Conservation (phyloP, 768 basidiomycete species). For the Fistulinella prunicolor region DNA sequence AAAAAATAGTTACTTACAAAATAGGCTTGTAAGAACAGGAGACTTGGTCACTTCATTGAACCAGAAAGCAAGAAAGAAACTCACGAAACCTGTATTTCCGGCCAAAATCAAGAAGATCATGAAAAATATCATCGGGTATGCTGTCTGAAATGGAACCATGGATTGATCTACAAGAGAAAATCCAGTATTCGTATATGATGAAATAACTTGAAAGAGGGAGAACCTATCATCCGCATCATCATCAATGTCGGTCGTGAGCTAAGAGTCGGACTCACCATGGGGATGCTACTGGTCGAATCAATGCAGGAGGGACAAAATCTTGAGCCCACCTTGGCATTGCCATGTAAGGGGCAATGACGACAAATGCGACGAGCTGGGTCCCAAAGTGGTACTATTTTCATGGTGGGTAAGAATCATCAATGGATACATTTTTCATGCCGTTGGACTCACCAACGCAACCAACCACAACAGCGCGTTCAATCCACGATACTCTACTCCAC, state of each 20-base stretch:
- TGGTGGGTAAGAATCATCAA: constrained; percentile 3
- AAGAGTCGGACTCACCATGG: constrained; percentile 52
- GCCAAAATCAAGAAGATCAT: constrained; percentile 78
- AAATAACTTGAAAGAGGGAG: constrained; percentile 78
- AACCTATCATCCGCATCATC: constrained; percentile 52
- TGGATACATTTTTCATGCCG: background rate
- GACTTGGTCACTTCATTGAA: background rate
- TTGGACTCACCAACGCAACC: constrained; percentile 58
- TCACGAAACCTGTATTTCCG: constrained; percentile 91
- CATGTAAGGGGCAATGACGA: constrained; percentile 82
- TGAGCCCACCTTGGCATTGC: constrained; percentile 53
- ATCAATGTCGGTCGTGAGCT: background rate
- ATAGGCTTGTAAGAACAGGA: constrained; percentile 56
- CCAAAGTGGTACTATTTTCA: constrained; percentile 69
- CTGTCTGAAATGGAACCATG: constrained; percentile 88
- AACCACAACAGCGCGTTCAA: constrained; percentile 81
- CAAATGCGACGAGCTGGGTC: constrained; percentile 64
- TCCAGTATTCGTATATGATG: constrained; percentile 87
- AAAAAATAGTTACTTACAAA: constrained; percentile 54
- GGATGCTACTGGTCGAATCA: constrained; percentile 52
- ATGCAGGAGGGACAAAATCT: constrained; percentile 58
- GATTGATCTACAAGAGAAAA: constrained; percentile 84
- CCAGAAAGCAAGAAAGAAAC: constrained; percentile 33
- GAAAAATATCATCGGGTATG: constrained; percentile 75
- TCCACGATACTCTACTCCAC: constrained; percentile 90